These are phyloP conservation scores for Plasmodium berghei DNA, from an alignment of 169 alveolate genomes.

Conservation along the genomic window DNA sequence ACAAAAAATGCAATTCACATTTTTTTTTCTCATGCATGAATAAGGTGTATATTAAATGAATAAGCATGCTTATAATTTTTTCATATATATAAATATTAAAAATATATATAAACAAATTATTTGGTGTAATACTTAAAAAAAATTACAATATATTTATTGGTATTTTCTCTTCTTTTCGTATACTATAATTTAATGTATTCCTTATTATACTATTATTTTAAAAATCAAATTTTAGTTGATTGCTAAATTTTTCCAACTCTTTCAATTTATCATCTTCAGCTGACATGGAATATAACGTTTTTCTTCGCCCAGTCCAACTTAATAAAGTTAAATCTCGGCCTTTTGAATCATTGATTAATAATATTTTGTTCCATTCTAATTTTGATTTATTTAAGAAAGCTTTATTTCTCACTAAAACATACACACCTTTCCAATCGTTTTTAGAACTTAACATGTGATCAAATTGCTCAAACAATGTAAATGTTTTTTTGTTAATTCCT, in stretches of 20 bases:
- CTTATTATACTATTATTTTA: not conserved
- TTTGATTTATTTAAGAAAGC: conserved; percentile 50
- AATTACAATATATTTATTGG: no score
- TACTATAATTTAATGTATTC: no score
- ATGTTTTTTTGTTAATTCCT: conserved; percentile 49
- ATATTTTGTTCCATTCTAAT: conserved; percentile 59
- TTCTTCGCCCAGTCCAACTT: conserved; percentile 69
- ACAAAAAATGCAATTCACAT: no score
- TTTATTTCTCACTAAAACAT: conserved; percentile 41
- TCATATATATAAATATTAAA: no score
- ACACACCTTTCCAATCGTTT: conserved; percentile 69
- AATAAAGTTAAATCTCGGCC: conserved; percentile 58
- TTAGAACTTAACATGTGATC: conserved; percentile 70
- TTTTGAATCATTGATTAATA: conserved; percentile 47
- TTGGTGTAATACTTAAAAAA: no score
- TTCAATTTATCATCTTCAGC: conserved; percentile 55
- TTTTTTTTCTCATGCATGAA: no score
- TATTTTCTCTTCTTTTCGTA: no score
- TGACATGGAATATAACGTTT: conserved; percentile 42
- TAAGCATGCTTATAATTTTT: no score
- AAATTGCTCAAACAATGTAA: conserved; percentile 62
- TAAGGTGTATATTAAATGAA: no score
- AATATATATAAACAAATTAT: no score
- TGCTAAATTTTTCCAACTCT: conserved; percentile 61
- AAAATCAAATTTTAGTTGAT: conserved; percentile 23